Conservation (phyloP, 1,284 basidiomycete species). For the Amylostereum chailletii region DNA sequence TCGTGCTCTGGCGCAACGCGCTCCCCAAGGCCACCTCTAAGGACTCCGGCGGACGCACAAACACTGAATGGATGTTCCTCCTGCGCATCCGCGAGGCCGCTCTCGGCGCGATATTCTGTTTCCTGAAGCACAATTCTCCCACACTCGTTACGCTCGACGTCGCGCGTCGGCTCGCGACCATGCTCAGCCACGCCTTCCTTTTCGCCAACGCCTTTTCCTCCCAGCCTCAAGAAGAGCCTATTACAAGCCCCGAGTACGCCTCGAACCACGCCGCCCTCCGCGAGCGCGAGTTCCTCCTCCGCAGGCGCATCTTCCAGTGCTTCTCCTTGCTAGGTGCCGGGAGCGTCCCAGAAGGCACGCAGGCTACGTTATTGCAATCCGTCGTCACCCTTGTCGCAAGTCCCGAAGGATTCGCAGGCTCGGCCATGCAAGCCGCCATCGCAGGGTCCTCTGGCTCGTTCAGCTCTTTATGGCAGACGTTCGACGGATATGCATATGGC, state of each 20-base stretch:
- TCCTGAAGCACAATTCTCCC: conserved; percentile 73
- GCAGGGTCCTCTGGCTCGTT: conserved; percentile 83
- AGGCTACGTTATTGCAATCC: conserved; percentile 76
- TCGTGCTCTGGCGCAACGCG: conserved; percentile 96
- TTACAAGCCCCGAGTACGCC: conserved; percentile 25
- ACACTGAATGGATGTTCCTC: conserved; percentile 87
- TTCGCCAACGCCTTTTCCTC: conserved; percentile 73
- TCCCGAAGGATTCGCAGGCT: conserved; percentile 71
- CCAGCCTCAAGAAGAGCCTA: conserved; percentile 41
- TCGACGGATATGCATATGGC: conserved; percentile 90
- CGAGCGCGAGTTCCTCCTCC: conserved; percentile 77
- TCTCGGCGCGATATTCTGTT: conserved; percentile 81
- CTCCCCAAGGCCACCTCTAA: conserved; percentile 91
- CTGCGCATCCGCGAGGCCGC: conserved; percentile 89
- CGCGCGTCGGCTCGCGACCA: conserved; percentile 76
- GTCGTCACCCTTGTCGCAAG: conserved; percentile 83
- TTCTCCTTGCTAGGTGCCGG: conserved; percentile 77
- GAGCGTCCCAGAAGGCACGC: conserved; percentile 75
- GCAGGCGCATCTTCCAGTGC: conserved; percentile 84
- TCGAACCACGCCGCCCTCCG: conserved; percentile 54
- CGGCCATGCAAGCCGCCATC: conserved; percentile 88
- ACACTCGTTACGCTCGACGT: conserved; percentile 86
- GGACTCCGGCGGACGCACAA: conserved; percentile 63
- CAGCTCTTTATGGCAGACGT: conserved; percentile 78
- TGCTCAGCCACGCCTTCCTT: conserved; percentile 85